phyloP scores from a whole-genome alignment of 1,284 basidiomycete genomes.

The Pyrrhoderma lamaoense region DNA sequence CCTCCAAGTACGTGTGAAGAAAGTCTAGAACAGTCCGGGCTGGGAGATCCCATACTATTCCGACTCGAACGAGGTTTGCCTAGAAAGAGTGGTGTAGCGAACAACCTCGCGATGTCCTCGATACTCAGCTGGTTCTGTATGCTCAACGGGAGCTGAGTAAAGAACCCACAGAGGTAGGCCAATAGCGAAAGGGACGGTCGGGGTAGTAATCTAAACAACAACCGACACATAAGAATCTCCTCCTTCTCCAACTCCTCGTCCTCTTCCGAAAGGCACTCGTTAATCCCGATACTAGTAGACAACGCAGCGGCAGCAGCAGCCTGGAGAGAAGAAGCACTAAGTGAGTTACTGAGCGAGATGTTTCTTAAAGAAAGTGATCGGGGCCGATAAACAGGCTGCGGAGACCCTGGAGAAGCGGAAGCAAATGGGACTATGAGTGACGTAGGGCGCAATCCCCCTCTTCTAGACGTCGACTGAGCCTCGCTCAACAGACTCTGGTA shows the following conservation, averaged over 20 bases:
- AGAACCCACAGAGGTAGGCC: constrained; percentile 57
- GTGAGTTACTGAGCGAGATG: not conserved
- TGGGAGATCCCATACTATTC: not conserved
- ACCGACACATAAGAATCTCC: constrained; percentile 40
- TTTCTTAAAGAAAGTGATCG: constrained; percentile 8
- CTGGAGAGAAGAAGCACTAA: not conserved
- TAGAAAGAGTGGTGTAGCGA: constrained; percentile 11
- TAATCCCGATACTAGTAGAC: constrained; percentile 7
- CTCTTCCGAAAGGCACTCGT: constrained; percentile 9
- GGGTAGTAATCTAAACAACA: constrained; percentile 55
- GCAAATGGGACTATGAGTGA: not conserved
- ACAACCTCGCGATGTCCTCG: constrained; percentile 14
- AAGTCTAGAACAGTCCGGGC: no score
- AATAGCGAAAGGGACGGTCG: constrained; percentile 48
- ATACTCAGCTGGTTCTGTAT: constrained; percentile 10
- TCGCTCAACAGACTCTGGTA: constrained; percentile 4
- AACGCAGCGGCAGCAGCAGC: not conserved
- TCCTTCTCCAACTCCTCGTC: constrained; percentile 15
- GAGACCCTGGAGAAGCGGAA: not conserved
- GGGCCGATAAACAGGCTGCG: not conserved
- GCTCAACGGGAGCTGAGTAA: constrained; percentile 25
- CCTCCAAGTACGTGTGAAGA: no score
- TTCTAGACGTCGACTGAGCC: constrained; percentile 10
- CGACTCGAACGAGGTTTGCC: not conserved
- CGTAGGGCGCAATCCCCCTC: constrained; percentile 19